Percentiles rank a stretch among this genome's conserved stretches.
Evolutionary conservation across 345 rosid species (phyloP).

Genomic region (Salix arbutifolia): DNA sequence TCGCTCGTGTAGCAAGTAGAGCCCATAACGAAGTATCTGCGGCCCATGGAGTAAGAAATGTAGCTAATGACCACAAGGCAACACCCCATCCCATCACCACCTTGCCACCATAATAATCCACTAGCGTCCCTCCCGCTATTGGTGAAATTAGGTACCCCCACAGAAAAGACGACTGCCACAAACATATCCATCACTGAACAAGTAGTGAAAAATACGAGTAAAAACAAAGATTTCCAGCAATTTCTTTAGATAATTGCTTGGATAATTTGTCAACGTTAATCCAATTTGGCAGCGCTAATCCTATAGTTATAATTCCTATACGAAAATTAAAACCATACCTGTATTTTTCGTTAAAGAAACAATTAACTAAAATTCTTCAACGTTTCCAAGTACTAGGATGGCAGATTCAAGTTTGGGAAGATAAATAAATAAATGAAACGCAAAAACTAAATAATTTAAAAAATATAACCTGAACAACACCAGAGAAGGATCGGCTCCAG

Average conservation of each 20-base stretch:
- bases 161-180: constrained; percentile 77
- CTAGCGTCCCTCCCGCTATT: constrained; percentile 82
- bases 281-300: not conserved
- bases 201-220: not conserved
- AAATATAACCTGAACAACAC: constrained; percentile 77
- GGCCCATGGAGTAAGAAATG: constrained; percentile 95
- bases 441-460: not conserved
- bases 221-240: not conserved
- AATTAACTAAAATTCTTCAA: not conserved
- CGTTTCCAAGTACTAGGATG: not conserved
- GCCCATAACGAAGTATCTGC: constrained; percentile 76
- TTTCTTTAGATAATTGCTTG: not conserved
- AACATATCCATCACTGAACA: constrained; percentile 18
- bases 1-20: constrained; percentile 63
- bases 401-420: not conserved
- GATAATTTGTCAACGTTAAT: not conserved
- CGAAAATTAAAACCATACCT: not conserved
- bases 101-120: constrained; percentile 90
- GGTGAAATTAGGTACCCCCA: constrained; percentile 98
- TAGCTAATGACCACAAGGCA: constrained; percentile 85
- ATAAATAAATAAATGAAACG: not conserved
- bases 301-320: no score
- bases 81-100: constrained; percentile 94
- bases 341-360: not conserved
- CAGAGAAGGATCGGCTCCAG: constrained; percentile 96